A percentile compares a stretch with the other conserved stretches of the same genome.
Evolutionary conservation across 2,329 filamentous ascomycete species (phyloP).

Genomic region (Xylaria polymorpha): DNA sequence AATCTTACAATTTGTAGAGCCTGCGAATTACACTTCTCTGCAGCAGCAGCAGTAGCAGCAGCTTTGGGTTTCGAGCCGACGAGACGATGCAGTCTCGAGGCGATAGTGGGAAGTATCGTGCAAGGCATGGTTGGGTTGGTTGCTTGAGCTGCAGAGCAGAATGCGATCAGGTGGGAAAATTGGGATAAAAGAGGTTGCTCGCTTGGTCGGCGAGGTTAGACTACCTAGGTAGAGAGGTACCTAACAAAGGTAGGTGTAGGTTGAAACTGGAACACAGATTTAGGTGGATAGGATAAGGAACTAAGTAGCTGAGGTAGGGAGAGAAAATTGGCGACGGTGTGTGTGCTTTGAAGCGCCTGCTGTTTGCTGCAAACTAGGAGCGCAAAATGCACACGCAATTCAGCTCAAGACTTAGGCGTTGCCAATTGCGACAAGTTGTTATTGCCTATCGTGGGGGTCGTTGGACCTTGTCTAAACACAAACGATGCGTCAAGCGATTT

Average conservation of each 20-base stretch:
- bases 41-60: constrained; percentile 27
- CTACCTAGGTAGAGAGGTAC: constrained; percentile 6
- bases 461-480: constrained; percentile 9
- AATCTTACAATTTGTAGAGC: constrained; percentile 47
- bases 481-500: constrained; percentile 5
- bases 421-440: neutral
- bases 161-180: constrained; percentile 1
- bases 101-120: constrained; percentile 41
- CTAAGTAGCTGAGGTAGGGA: neutral
- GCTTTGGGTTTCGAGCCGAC: constrained; percentile 43
- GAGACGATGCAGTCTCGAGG: constrained; percentile 44
- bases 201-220: neutral
- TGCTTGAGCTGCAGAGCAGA: neutral
- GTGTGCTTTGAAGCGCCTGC: neutral
- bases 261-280: neutral
- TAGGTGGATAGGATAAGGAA: neutral
- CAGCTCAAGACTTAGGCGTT: constrained; percentile 17
- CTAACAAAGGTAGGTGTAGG: constrained; percentile 27
- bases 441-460: constrained; percentile 7
- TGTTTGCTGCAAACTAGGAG: constrained; percentile 8
- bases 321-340: constrained; percentile 10
- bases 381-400: constrained; percentile 8
- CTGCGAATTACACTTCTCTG: constrained; percentile 40
- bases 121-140: constrained; percentile 38
- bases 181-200: constrained; percentile 20